Conservation (phyloP, 495 filamentous ascomycete species). For the Sphaerosporella brunnea region DNA sequence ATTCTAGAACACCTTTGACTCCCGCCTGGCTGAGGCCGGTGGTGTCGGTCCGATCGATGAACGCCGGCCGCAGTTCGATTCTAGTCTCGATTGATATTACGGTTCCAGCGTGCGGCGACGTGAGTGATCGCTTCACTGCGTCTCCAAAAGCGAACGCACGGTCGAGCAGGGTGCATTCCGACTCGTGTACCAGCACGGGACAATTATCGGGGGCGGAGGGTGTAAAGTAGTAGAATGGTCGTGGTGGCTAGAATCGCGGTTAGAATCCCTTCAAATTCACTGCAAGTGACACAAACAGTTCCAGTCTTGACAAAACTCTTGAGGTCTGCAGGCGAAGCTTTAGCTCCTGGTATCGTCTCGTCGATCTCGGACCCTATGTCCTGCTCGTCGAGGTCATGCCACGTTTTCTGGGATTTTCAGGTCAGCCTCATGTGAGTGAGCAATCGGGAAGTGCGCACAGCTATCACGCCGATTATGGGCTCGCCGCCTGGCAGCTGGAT, state of each 20-base stretch:
- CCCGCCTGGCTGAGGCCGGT: background rate
- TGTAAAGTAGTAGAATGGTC: constrained; percentile 26
- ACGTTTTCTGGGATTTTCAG: constrained; percentile 19
- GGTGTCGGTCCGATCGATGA: constrained; percentile 15
- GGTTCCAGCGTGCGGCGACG: constrained; percentile 30
- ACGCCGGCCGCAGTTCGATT: constrained; percentile 24
- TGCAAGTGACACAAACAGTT: constrained; percentile 21
- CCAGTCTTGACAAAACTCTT: constrained; percentile 24
- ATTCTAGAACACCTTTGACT: constrained; percentile 13
- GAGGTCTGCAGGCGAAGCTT: constrained; percentile 22
- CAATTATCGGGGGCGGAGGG: constrained; percentile 23
- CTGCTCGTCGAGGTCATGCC: constrained; percentile 24
- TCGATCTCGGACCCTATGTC: constrained; percentile 20
- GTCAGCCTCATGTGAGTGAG: constrained; percentile 8
- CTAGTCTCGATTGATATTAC: constrained; percentile 27
- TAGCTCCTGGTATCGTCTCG: constrained; percentile 14
- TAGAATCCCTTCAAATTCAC: no score
- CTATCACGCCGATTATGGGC: constrained; percentile 17
- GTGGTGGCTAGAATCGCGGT: constrained; percentile 25
- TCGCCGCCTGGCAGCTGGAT: constrained; percentile 8
- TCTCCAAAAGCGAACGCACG: constrained; percentile 30
- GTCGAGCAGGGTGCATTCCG: constrained; percentile 31
- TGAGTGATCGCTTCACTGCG: constrained; percentile 30
- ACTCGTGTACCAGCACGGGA: constrained; percentile 30
- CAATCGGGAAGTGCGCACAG: constrained; percentile 13